phyloP scores from a whole-genome alignment of 1,284 basidiomycete genomes.

The Ceraceosorus bombacis region DNA sequence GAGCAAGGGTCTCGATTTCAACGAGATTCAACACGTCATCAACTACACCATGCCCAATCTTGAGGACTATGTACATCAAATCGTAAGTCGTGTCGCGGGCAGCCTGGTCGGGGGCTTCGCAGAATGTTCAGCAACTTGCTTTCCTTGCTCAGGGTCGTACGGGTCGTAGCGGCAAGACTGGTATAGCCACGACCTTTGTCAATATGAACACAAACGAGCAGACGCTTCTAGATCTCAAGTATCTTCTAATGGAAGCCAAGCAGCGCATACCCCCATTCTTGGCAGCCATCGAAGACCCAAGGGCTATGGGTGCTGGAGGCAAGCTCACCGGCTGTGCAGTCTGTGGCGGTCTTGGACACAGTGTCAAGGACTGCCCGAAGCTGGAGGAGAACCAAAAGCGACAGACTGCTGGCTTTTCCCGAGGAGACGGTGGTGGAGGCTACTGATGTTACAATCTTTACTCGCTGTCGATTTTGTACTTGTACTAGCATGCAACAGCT shows the following conservation, averaged over 20 bases:
- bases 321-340: conserved; percentile 80
- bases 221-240: conserved; percentile 92
- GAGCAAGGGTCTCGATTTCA: conserved; percentile 95
- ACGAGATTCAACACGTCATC: conserved; percentile 94
- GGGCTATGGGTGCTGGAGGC: conserved; percentile 62
- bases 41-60: conserved; percentile 99
- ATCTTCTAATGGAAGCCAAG: conserved; percentile 90
- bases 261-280: conserved; percentile 98
- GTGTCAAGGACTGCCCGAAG: conserved; percentile 89
- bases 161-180: conserved; percentile 92
- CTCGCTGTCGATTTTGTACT: too few relatives aligned
- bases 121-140: not conserved
- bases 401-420: conserved; percentile 69
- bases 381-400: conserved; percentile 84
- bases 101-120: not conserved
- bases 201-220: conserved; percentile 95
- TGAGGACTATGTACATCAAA: conserved; percentile 51
- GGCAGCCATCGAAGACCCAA: conserved; percentile 78
- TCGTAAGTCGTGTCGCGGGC: not conserved
- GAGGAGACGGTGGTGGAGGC: conserved; percentile 48
- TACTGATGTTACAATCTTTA: conserved; percentile 1
- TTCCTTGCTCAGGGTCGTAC: conserved; percentile 93
- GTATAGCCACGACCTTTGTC: conserved; percentile 99
- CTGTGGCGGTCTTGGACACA: conserved; percentile 95
- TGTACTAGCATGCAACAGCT: too few relatives aligned